phyloP scores from a whole-genome alignment of 768 basidiomycete genomes.

The Boletus bicolor region DNA sequence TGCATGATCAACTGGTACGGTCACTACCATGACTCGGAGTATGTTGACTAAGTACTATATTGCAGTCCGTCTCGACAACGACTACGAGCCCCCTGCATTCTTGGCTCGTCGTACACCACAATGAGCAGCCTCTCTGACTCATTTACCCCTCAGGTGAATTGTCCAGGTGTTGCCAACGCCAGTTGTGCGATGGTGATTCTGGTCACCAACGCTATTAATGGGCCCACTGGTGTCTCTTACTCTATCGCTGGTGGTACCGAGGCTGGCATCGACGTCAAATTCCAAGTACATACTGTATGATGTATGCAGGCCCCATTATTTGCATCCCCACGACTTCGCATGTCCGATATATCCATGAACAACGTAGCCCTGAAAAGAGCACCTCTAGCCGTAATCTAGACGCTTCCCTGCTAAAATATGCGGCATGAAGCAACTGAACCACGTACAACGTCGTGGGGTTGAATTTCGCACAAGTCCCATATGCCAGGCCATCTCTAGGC shows the following conservation, averaged over 20 bases:
- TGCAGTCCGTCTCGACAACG: too few relatives aligned
- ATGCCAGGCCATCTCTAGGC: constrained; percentile 2
- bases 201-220: too few relatives aligned
- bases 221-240: neutral
- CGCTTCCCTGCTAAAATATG: neutral
- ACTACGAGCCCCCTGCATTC: too few relatives aligned
- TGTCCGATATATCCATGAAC: neutral
- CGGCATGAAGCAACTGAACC: neutral
- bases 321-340: neutral
- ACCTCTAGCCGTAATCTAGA: neutral
- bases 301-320: neutral
- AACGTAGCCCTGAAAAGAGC: neutral
- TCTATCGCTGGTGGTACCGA: neutral
- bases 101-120: too few relatives aligned
- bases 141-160: too few relatives aligned
- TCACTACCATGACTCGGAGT: too few relatives aligned
- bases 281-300: neutral
- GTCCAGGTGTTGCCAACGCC: too few relatives aligned
- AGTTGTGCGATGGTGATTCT: too few relatives aligned
- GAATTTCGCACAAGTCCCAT: neutral
- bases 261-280: neutral
- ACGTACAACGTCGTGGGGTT: neutral
- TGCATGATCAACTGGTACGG: too few relatives aligned
- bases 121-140: too few relatives aligned
- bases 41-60: too few relatives aligned